phyloP scores from a whole-genome alignment of 768 basidiomycete genomes.

The Inosperma sp. region DNA sequence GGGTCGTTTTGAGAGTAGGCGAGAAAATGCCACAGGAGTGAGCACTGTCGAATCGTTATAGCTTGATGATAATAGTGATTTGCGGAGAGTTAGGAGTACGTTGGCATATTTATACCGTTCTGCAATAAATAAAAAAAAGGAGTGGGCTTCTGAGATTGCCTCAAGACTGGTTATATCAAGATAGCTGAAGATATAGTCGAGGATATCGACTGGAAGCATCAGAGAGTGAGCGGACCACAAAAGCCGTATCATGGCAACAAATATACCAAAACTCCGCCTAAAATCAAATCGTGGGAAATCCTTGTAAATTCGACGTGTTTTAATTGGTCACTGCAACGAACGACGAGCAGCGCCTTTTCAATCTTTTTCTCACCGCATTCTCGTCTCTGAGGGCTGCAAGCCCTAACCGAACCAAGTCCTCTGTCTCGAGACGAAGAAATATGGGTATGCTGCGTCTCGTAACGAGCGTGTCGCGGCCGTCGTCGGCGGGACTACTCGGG shows the following conservation, averaged over 20 bases:
- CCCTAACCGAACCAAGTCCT: not conserved
- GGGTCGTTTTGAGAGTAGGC: too few species aligned
- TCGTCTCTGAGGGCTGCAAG: not conserved
- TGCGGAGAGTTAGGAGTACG: too few species aligned
- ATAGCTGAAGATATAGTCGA: not conserved
- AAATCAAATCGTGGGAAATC: not conserved
- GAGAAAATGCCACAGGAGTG: too few species aligned
- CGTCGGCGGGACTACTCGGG: constrained; percentile 66
- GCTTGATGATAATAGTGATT: too few species aligned
- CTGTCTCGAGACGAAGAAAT: not conserved
- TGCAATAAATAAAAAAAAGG: too few species aligned
- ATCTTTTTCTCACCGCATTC: not conserved
- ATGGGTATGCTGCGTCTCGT: constrained; percentile 65
- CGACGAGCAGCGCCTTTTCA: not conserved
- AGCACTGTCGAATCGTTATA: too few species aligned
- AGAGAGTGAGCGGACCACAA: too few species aligned
- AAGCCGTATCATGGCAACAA: too few species aligned
- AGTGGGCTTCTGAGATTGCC: not conserved
- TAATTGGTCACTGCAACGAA: constrained; percentile 2
- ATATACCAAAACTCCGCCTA: constrained; percentile 4
- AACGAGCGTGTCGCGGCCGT: constrained; percentile 52
- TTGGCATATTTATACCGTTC: too few species aligned
- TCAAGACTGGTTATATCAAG: not conserved
- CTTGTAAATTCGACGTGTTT: not conserved
- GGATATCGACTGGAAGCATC: not conserved